phyloP scores from a whole-genome alignment of 352 stramenopile species.

The Elongisporangium senticosum region DNA sequence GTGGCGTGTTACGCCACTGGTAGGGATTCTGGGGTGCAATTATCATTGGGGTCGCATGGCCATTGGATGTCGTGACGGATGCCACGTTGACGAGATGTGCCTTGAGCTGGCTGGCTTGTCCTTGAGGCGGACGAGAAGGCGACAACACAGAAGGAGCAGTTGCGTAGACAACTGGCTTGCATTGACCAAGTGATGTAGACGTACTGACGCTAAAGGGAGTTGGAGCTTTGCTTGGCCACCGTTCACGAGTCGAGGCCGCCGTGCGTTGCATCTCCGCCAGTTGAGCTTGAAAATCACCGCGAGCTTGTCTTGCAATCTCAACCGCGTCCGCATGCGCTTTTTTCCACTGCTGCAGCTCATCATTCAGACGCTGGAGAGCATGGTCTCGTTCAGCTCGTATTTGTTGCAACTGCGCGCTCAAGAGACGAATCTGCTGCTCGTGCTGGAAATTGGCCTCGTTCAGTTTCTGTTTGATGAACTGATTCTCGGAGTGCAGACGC shows the following conservation, averaged over 20 bases:
- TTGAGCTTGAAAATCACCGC: neutral
- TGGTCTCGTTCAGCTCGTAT: conserved; percentile 9
- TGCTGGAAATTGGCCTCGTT: conserved; percentile 9
- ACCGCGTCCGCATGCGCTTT: conserved; percentile 15
- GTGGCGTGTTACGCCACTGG: conserved; percentile 4
- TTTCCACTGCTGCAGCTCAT: conserved; percentile 10
- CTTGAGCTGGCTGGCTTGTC: neutral
- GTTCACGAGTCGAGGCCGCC: neutral
- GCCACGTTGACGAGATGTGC: neutral
- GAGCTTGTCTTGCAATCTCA: conserved; percentile 12
- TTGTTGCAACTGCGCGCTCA: conserved; percentile 16
- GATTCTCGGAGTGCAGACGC: conserved; percentile 10
- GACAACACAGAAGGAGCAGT: neutral
- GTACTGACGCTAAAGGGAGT: neutral
- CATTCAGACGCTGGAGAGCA: conserved; percentile 2
- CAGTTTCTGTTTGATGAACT: conserved; percentile 3
- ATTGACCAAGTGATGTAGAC: neutral
- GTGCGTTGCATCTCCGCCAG: neutral
- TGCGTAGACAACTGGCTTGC: neutral
- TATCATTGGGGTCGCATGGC: conserved; percentile 6
- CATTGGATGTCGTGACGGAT: conserved; percentile 2
- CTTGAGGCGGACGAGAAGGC: neutral
- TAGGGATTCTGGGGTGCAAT: conserved; percentile 2
- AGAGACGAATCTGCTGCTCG: conserved; percentile 6
- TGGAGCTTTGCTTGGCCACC: neutral